Evolutionary conservation across 495 filamentous ascomycete species (phyloP), one percentile per base, ranked within the genome.

Genomic region (Daldinia grandis): DNA sequence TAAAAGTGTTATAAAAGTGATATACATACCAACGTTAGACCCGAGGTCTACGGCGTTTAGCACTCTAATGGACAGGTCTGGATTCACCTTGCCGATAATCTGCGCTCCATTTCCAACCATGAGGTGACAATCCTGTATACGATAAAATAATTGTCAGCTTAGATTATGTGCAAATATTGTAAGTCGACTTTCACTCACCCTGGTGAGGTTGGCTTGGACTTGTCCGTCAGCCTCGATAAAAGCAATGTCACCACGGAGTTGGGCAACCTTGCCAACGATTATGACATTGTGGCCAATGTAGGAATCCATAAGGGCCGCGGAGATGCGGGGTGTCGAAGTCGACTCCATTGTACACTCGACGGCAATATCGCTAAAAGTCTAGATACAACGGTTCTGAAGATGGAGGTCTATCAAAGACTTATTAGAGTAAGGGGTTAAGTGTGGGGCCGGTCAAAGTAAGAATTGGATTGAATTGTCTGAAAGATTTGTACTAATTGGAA

Each of bases 81-180:
- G 82, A 69, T 93, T 89, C 61, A 99, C 94, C 80, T 95, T 98
- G 58, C 94, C 96, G 44, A 98, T 90, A 65, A 99, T 81, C 81
- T 99, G 96, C 17, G 91, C 89, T 49, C 91, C 87, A 78, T 92
- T 93, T 57, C 92, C 90, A 76, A 92, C 84, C 56, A 87, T 84
- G 40, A 98, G 81, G 77, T 97, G 92, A 33, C 87, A 86, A 68
- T 97, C 94, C 85, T 93, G 44, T 6, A 27, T 27, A 27, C 28
- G 62, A 30, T 68, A 65, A 64, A 21, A 69, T 56, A 58, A 31
- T 50, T n/a, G 59, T 76, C 60, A 69, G 62, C 65, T 27, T 44
- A 67, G 15, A 55, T 50, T 28, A 40, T 30, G 50, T 57, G 17
- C 27, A 5, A 5, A 38, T 24, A 19, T 30, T 47, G 21, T 24